These are phyloP conservation scores for Solanum etuberosum DNA, from an alignment of 257 asterid species.

Conservation along the genomic window DNA sequence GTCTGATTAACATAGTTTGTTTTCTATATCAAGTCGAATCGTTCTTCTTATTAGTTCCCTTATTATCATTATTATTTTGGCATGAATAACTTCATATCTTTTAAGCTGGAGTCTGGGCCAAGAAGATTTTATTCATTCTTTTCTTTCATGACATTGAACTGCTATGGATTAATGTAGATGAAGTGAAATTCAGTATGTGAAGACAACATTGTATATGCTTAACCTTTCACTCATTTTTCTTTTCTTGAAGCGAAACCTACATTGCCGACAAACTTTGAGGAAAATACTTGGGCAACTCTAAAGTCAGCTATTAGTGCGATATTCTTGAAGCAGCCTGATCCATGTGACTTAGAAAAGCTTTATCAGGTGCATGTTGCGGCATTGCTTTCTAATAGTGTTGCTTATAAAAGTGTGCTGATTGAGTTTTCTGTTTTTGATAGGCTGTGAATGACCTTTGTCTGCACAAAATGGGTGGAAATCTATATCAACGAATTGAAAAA, in stretches of 20 bases:
- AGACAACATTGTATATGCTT: not conserved
- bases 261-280: slow-evolving; percentile 79
- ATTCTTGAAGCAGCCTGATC: slow-evolving; percentile 88
- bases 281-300: slow-evolving; percentile 81
- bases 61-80: not conserved
- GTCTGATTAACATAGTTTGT: not conserved
- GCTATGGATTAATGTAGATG: not conserved
- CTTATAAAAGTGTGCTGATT: slow-evolving; percentile 9
- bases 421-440: slow-evolving; percentile 21
- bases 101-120: not conserved
- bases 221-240: not conserved
- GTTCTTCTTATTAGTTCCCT: not conserved
- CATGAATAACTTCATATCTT: not conserved
- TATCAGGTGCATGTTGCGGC: slow-evolving; percentile 49
- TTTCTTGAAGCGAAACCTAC: slow-evolving; percentile 58
- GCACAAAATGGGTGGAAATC: slow-evolving; percentile 92
- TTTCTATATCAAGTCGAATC: not conserved
- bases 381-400: not conserved
- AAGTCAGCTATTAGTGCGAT: slow-evolving; percentile 87
- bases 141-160: not conserved
- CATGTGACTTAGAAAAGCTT: slow-evolving; percentile 87
- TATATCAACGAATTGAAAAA: slow-evolving; percentile 74
- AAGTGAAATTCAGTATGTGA: not conserved
- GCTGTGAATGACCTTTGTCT: slow-evolving; percentile 90
- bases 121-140: not conserved